phyloP scores from a whole-genome alignment of 2,329 filamentous ascomycete genomes.

The Fusarium sp. region DNA sequence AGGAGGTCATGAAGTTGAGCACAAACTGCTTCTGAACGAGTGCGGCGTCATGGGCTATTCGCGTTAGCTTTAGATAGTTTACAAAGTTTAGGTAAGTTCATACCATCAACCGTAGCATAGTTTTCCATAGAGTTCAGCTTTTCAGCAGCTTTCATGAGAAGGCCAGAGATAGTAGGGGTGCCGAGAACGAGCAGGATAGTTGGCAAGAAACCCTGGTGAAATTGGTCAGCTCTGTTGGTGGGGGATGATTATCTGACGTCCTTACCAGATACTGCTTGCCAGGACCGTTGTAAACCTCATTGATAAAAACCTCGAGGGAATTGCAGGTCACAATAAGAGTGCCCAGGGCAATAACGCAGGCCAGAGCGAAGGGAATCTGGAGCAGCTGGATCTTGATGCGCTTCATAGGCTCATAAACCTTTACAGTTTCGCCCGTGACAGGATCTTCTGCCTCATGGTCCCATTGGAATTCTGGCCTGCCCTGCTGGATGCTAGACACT shows the following conservation, averaged over 20 bases:
- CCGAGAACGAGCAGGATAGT: conserved; percentile 86
- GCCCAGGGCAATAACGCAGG: conserved; percentile 78
- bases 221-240: conserved; percentile 22
- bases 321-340: conserved; percentile 88
- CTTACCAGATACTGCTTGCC: conserved; percentile 85
- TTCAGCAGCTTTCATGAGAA: conserved; percentile 81
- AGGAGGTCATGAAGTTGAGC: conserved; percentile 96
- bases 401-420: conserved; percentile 80
- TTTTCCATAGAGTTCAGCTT: conserved; percentile 87
- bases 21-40: conserved; percentile 94
- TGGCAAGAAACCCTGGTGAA: conserved; percentile 80
- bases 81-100: conserved; percentile 20
- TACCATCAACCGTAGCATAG: conserved; percentile 84
- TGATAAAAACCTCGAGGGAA: conserved; percentile 94
- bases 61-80: conserved; percentile 16
- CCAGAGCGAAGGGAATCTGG: conserved; percentile 84
- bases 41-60: conserved; percentile 77
- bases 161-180: conserved; percentile 79
- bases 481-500: conserved; percentile 82
- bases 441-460: conserved; percentile 82
- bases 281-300: conserved; percentile 90
- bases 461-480: conserved; percentile 80
- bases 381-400: conserved; percentile 81
- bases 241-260: conserved; percentile 9
- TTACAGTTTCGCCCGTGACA: conserved; percentile 81